Base-by-base conservation (phyloP, 768 basidiomycete genomes). In the Xerocomellus intermedius region DNA sequence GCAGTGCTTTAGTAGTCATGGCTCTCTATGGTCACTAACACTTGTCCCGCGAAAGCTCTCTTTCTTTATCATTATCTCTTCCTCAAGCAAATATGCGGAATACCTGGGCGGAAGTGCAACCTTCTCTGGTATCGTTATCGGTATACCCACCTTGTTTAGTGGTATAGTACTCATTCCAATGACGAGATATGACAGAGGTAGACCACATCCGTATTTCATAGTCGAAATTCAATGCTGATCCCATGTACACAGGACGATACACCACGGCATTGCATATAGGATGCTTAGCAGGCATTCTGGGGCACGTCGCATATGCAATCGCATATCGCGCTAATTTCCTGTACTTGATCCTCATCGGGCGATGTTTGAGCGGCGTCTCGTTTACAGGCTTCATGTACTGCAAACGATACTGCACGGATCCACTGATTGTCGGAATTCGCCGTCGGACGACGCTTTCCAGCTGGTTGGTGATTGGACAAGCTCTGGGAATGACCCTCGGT, bases 1-100 rank as follows among this genome's bases (percentile, higher is more conserved):
- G 70, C 50, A 24, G 1, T 37, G 3, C 30, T 30, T 28, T 38
- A 16, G 14, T 5, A 17, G 17, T 9, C 22, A 32, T 37, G n/a
- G 22, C 4, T 38, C 4, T 38, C 6, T 24, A 38, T n/a, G 30
- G 26, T 16, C n/a, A n/a, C 32, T 48, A 14, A 51, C 39, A 10
- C 19, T 45, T 35, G 30, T 9, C 32, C 17, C 9, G n/a, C 33
- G 2, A 30, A 51, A 87, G 87, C 64, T 84, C 5, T 81, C 83
- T 0, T 88, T 88, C 71, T 89, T 86, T 67, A 80, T 87, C 53
- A 75, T 86, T 39, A 82, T 89, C 5, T 84, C 86, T 3, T 85
- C 86, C 1, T 82, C 85, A 1, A 82, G 80, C 61, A 74, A 75
- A 48, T 87, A 89, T 62, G 82, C 84, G 0, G 75, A 81, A 55